Evolutionary conservation across 345 rosid genomes (phyloP).

Genomic region (Tarenaya hassleriana): DNA sequence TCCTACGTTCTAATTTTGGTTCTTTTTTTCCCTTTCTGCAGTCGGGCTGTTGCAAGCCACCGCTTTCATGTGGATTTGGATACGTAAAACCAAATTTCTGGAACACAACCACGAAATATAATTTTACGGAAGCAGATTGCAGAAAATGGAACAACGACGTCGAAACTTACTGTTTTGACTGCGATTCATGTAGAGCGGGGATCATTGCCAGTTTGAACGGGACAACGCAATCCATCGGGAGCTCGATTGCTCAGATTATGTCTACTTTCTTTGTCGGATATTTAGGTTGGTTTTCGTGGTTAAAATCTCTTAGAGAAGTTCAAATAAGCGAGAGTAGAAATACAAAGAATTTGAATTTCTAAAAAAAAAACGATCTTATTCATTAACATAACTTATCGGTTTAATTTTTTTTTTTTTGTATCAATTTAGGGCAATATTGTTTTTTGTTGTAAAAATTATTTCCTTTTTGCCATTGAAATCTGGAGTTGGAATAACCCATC

Average conservation of each 20-base stretch:
- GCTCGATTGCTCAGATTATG: slow-evolving; percentile 10
- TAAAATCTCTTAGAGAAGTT: slow-evolving; percentile 15
- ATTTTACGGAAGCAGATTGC: slow-evolving; percentile 21
- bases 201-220: slow-evolving; percentile 21
- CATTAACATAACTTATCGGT: too few relatives aligned
- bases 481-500: too few relatives aligned
- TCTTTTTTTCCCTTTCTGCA: neutral
- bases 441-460: too few relatives aligned
- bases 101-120: slow-evolving; percentile 16
- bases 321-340: too few relatives aligned
- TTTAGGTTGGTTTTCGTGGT: slow-evolving; percentile 25
- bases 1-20: neutral
- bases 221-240: neutral
- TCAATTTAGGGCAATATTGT: too few relatives aligned
- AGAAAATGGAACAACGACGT: slow-evolving; percentile 21
- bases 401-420: too few relatives aligned
- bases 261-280: slow-evolving; percentile 18
- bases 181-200: slow-evolving; percentile 29
- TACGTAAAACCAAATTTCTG: slow-evolving; percentile 22
- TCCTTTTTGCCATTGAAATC: too few relatives aligned
- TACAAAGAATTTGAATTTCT: too few relatives aligned
- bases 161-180: slow-evolving; percentile 22
- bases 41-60: slow-evolving; percentile 34
- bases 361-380: too few relatives aligned
- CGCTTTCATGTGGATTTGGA: slow-evolving; percentile 28